Percentiles rank a stretch among this genome's conserved stretches.
Evolutionary conservation across 495 filamentous ascomycete genomes (phyloP).

Genomic region (Aspergillus nanangensis): DNA sequence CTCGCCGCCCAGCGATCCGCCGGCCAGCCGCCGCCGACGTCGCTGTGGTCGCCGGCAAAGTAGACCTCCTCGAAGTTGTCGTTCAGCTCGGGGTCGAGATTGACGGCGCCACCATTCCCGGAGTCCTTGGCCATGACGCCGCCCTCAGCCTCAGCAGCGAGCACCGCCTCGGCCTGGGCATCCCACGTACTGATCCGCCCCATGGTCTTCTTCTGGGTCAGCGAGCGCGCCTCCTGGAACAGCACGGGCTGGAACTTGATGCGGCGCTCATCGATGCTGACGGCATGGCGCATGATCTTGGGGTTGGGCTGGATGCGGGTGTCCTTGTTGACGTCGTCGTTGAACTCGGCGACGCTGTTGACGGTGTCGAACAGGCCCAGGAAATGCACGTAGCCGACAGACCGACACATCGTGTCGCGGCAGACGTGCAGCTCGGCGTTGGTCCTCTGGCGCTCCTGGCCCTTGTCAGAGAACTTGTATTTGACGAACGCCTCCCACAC

Average conservation of each 20-base stretch:
- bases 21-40: conserved; percentile 82
- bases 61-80: conserved; percentile 53
- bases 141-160: background rate
- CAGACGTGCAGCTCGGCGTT: background rate
- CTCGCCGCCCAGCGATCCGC: conserved; percentile 48
- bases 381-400: conserved; percentile 25
- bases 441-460: background rate
- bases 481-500: conserved; percentile 17
- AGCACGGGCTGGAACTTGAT: conserved; percentile 56
- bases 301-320: conserved; percentile 15
- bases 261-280: conserved; percentile 63
- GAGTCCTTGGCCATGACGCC: background rate
- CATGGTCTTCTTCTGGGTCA: conserved; percentile 43
- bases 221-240: conserved; percentile 51
- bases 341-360: conserved; percentile 26
- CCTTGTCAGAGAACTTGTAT: conserved; percentile 9
- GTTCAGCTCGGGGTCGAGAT: background rate
- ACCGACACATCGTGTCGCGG: conserved; percentile 15
- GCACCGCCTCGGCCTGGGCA: background rate
- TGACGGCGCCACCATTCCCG: background rate
- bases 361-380: conserved; percentile 46
- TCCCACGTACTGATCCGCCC: conserved; percentile 11
- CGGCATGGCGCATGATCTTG: conserved; percentile 50
- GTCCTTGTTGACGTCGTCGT: conserved; percentile 1
- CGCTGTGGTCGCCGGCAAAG: conserved; percentile 74